A percentile compares a stretch with the other conserved stretches of the same genome.
Conservation (phyloP, 2,329 filamentous ascomycete species). For the Aspergillus pseudoglaucus region DNA sequence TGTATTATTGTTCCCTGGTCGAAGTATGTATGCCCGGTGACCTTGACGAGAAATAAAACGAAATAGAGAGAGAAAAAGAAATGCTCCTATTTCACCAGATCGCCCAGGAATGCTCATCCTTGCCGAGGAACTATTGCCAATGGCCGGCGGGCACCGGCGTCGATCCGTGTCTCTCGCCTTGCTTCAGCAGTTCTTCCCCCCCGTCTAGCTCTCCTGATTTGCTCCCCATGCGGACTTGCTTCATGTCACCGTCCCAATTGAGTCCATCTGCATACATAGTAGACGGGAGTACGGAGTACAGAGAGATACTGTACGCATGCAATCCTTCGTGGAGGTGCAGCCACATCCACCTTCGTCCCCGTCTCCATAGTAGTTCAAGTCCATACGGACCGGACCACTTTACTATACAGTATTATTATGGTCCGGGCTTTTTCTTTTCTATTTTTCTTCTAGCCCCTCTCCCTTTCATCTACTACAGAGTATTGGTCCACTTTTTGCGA, state of each 20-base stretch:
- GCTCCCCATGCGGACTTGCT: background rate
- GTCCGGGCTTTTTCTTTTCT: conserved; percentile 2
- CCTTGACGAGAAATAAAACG: background rate
- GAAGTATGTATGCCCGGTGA: background rate
- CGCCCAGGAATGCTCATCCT: conserved; percentile 11
- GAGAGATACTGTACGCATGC: background rate
- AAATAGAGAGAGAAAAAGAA: background rate
- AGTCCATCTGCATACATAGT: background rate
- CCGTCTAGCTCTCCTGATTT: conserved; percentile 16
- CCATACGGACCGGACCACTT: background rate
- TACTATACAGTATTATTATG: background rate
- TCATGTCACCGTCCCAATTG: background rate
- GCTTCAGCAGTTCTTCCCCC: conserved; percentile 10
- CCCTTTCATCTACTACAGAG: conserved; percentile 2
- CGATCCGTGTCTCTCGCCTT: conserved; percentile 30
- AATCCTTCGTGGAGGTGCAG: background rate
- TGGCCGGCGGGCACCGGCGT: conserved; percentile 28
- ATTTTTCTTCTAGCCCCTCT: conserved; percentile 11
- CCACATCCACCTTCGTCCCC: background rate
- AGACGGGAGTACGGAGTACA: background rate
- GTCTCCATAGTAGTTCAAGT: background rate
- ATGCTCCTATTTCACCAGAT: background rate
- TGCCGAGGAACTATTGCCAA: conserved; percentile 33
- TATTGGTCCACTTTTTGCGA: background rate
- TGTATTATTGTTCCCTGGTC: background rate